phyloP scores from a whole-genome alignment of 495 filamentous ascomycete species.

The Aspergillus cavernicola region DNA sequence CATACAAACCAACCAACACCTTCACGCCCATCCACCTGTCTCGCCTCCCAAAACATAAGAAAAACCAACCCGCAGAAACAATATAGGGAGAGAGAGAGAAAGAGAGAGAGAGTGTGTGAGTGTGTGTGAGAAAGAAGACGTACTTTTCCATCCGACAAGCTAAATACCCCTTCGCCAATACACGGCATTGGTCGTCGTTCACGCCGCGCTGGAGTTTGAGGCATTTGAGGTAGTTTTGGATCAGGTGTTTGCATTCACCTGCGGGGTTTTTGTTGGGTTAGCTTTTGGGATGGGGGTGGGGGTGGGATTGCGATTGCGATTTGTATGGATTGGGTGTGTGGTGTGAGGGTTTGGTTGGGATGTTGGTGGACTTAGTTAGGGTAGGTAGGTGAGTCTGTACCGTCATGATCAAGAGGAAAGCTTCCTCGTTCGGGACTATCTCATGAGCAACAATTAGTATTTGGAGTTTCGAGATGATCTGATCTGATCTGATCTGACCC shows the following conservation, averaged over 20 bases:
- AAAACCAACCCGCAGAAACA: not conserved
- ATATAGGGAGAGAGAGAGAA: not conserved
- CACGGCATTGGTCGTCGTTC: constrained; percentile 81
- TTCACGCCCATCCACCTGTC: not conserved
- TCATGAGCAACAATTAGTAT: not conserved
- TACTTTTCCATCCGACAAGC: constrained; percentile 93
- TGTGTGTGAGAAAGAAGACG: constrained; percentile 25
- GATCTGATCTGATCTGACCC: not conserved
- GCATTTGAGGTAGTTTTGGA: constrained; percentile 77
- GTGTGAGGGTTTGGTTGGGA: not conserved
- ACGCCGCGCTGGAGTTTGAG: constrained; percentile 75
- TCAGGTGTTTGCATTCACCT: constrained; percentile 93
- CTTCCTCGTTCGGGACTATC: constrained; percentile 86
- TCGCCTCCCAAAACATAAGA: no score
- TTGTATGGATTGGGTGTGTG: not conserved
- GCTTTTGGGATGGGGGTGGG: not conserved
- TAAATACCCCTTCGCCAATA: constrained; percentile 82
- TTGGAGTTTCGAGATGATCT: not conserved
- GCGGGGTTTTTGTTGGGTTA: constrained; percentile 55
- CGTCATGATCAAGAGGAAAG: constrained; percentile 95
- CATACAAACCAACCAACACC: not conserved
- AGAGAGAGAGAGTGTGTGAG: not conserved
- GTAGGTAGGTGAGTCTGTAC: constrained; percentile 37
- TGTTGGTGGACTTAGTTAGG: not conserved
- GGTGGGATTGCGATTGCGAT: not conserved